Evolutionary conservation across 805 yeast genomes (phyloP).

Genomic region (Jamesozyma piceae): DNA sequence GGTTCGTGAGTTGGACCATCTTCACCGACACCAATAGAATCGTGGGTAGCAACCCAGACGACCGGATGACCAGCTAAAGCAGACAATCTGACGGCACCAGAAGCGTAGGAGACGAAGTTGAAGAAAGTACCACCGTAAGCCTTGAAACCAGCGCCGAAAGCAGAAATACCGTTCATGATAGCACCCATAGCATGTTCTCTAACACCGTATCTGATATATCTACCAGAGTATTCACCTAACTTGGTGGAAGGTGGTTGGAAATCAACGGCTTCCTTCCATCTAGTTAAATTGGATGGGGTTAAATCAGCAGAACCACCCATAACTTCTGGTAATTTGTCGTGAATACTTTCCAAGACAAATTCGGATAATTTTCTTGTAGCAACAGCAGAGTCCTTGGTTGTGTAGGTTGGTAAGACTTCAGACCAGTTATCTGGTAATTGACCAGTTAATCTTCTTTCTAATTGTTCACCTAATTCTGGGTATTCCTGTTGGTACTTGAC

Average conservation of each 20-base stretch:
- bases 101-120: slow-evolving; percentile 79
- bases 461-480: slow-evolving; percentile 72
- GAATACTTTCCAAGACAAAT: slow-evolving; percentile 55
- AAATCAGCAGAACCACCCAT: slow-evolving; percentile 98
- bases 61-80: slow-evolving; percentile 78
- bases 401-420: slow-evolving; percentile 66
- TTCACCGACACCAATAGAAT: slow-evolving; percentile 85
- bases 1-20: slow-evolving; percentile 94
- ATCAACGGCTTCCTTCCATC: slow-evolving; percentile 74
- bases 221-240: slow-evolving; percentile 81
- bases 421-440: slow-evolving; percentile 82
- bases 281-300: slow-evolving; percentile 93
- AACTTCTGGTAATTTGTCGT: slow-evolving; percentile 68
- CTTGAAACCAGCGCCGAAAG: slow-evolving; percentile 74
- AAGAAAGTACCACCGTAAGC: slow-evolving; percentile 96
- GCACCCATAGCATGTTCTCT: slow-evolving; percentile 99
- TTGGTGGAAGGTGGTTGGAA: slow-evolving; percentile 82
- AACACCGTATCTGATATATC: slow-evolving; percentile 95
- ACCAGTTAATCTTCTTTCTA: slow-evolving; percentile 66
- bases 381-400: slow-evolving; percentile 66
- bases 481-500: slow-evolving; percentile 53
- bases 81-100: slow-evolving; percentile 80
- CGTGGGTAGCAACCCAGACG: slow-evolving; percentile 84
- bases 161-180: slow-evolving; percentile 92
- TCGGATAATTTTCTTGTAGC: slow-evolving; percentile 95